Base-by-base conservation (phyloP, 345 rosid genomes). In the Conringia planisiliqua region DNA sequence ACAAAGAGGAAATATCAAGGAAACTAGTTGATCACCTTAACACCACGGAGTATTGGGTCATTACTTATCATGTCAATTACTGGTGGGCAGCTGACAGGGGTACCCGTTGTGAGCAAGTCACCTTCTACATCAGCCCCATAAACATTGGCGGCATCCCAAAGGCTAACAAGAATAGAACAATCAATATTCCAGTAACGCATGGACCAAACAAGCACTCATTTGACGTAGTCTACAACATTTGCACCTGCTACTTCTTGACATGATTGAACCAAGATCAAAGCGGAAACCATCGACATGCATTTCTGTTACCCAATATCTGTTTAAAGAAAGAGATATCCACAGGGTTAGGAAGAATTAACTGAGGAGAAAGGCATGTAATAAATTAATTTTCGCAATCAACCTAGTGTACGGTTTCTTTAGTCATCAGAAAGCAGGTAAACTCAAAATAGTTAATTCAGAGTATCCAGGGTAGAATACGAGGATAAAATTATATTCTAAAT, bases 241-340 rank as follows among this genome's bases (percentile, higher is more conserved):
- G 36, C 70, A 76, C 96, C 98, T 88, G 85, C 95, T 88, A 68
- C 97, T 73, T 84, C 98, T 87, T 67, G 97, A 91, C 96, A 94
- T 86, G 68, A 91, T 90, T 46, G 97, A 94, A 77, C 91, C 98
- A 82, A 94, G 98, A 80, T 94, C 97, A 84, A 91, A 94, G 79
- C 98, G 98, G 81, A 94, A 94, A 42, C 98, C 98, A 79, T 94
- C 98, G 7, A 90, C 98, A 79, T 94, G 98, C 93, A 94, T 89
- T 82, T 94, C 98, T 51, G 85, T 84, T 44, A 90, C 98, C 98
- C 98, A 94, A 84, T 94, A 94, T 78, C 98, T 94, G 95, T 73
- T 70, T 38, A 67, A 74, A 38, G 66, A 68, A 24, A 71, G 40
- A 64, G 8, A 63, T 62, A 56, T 3, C 3, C 32, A 77, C 44